Evolutionary conservation across 2,329 filamentous ascomycete species (phyloP).

Genomic region (Exserohilum turcica): DNA sequence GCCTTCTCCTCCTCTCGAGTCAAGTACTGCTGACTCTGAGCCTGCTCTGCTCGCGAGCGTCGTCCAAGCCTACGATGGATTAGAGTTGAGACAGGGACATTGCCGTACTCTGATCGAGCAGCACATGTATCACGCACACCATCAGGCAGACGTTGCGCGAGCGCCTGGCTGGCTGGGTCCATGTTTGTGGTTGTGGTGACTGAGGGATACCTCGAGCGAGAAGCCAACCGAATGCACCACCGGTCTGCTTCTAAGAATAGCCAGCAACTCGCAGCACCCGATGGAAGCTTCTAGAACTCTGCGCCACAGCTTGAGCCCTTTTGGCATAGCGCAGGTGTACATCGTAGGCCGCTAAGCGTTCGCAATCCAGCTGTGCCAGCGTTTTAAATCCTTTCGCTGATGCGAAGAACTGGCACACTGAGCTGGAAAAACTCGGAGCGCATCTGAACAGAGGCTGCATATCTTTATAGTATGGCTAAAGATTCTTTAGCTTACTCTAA

Average conservation of each 20-base stretch:
- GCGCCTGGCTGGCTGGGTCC: slow-evolving; percentile 17
- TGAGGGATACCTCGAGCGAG: neutral
- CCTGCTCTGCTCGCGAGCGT: slow-evolving; percentile 7
- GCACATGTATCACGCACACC: slow-evolving; percentile 11
- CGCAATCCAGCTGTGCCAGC: too few species aligned
- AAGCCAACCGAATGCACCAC: neutral
- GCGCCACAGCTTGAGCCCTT: too few species aligned
- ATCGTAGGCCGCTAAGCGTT: too few species aligned
- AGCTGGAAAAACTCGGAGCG: too few species aligned
- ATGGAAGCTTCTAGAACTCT: neutral
- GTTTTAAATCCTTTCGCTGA: too few species aligned
- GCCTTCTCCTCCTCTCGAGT: slow-evolving; percentile 33
- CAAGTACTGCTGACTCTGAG: slow-evolving; percentile 25
- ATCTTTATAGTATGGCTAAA: too few species aligned
- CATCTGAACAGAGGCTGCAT: too few species aligned
- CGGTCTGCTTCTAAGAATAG: neutral
- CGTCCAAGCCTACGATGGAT: neutral
- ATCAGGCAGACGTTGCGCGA: slow-evolving; percentile 10
- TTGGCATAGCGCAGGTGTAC: too few species aligned
- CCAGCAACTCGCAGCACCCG: neutral
- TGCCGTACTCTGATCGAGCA: slow-evolving; percentile 6
- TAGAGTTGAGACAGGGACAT: slow-evolving; percentile 26
- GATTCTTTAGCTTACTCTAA: too few species aligned
- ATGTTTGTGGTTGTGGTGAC: slow-evolving; percentile 6
- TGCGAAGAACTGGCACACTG: too few species aligned